These are phyloP conservation scores for Diaporthe batatas DNA, from an alignment of 2,329 filamentous ascomycete species.

Conservation along the genomic window DNA sequence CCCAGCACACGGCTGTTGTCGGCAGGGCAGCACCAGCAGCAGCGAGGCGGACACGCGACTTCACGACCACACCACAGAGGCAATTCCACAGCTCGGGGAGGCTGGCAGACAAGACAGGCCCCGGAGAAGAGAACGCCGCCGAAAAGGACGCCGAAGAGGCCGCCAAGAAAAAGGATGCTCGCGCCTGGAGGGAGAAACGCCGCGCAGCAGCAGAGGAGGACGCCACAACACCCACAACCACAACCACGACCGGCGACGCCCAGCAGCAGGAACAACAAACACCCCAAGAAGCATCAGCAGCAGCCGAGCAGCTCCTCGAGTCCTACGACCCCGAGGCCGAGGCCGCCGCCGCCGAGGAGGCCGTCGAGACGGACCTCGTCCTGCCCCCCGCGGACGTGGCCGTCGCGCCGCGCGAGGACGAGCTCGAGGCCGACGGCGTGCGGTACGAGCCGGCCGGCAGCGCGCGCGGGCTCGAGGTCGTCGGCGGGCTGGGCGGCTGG, in stretches of 20 bases:
- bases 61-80: conserved; percentile 38
- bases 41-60: conserved; percentile 29
- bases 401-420: conserved; percentile 35
- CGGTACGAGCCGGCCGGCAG: conserved; percentile 52
- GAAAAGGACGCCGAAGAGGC: background rate
- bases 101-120: background rate
- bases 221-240: too few relatives aligned
- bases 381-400: conserved; percentile 43
- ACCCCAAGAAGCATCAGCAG: background rate
- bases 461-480: conserved; percentile 60
- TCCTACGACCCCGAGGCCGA: conserved; percentile 33
- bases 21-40: conserved; percentile 35
- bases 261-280: background rate
- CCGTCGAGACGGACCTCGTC: conserved; percentile 45
- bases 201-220: too few relatives aligned
- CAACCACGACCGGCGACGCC: background rate
- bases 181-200: too few relatives aligned
- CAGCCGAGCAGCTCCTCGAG: conserved; percentile 29
- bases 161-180: background rate
- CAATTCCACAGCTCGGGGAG: conserved; percentile 10
- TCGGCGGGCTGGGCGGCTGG: conserved; percentile 63
- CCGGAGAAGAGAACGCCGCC: too few relatives aligned
- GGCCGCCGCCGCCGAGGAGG: background rate
- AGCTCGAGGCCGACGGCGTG: conserved; percentile 1
- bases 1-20: conserved; percentile 25